Conservation (phyloP, 345 rosid species). For the Gossypium rotundifolium region DNA sequence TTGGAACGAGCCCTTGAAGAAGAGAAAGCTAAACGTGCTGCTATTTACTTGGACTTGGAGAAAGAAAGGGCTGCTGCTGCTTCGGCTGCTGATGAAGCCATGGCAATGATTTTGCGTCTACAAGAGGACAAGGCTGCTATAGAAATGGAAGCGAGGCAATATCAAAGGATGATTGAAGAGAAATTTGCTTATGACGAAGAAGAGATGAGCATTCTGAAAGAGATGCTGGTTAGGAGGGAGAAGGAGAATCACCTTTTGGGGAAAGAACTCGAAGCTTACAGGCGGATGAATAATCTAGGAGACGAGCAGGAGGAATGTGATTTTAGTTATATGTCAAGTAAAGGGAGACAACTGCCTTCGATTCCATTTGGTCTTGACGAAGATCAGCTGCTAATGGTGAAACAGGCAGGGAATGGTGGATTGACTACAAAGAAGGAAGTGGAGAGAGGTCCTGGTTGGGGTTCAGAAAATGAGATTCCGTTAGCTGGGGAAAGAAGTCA, state of each 20-base stretch:
- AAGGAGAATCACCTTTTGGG: constrained; percentile 73
- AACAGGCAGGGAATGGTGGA: constrained; percentile 8
- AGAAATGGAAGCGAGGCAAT: constrained; percentile 87
- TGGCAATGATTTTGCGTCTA: constrained; percentile 81
- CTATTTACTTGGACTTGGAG: constrained; percentile 56
- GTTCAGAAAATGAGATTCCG: constrained; percentile 12
- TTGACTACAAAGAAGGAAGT: constrained; percentile 13
- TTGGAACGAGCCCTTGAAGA: constrained; percentile 52
- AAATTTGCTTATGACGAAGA: constrained; percentile 74
- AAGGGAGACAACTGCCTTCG: constrained; percentile 8
- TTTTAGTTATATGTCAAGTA: constrained; percentile 12
- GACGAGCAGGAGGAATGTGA: constrained; percentile 24
- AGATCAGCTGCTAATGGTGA: constrained; percentile 3
- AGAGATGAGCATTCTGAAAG: constrained; percentile 85
- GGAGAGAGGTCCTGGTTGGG: constrained; percentile 8
- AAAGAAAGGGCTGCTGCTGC: constrained; percentile 87
- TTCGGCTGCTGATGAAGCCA: constrained; percentile 82
- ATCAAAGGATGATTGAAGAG: constrained; percentile 84
- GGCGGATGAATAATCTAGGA: constrained; percentile 37
- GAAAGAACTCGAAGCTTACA: constrained; percentile 65
- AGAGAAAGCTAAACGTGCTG: constrained; percentile 41
- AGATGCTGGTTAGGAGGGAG: constrained; percentile 71
- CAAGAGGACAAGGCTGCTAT: constrained; percentile 78
- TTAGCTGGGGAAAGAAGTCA: neutral
- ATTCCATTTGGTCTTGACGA: constrained; percentile 20